Conservation (phyloP, 2,329 filamentous ascomycete genomes). For the Fusarium beomiforme region DNA sequence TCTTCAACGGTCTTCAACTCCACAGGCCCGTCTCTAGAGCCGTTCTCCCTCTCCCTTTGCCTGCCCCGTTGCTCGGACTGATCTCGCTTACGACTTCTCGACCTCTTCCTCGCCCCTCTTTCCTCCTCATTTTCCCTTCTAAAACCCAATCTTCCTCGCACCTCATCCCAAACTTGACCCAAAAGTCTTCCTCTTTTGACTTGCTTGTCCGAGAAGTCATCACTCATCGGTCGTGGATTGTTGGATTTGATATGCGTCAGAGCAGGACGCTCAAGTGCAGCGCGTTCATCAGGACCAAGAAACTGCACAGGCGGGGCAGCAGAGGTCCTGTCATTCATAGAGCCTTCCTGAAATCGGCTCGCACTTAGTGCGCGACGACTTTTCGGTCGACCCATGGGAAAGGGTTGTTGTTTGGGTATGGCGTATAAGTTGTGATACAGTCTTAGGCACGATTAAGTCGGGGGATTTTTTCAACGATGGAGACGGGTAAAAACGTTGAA, state of each 20-base stretch:
- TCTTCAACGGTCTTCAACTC: constrained; percentile 14
- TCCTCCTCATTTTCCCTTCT: constrained; percentile 41
- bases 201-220: constrained; percentile 47
- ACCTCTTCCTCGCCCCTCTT: constrained; percentile 36
- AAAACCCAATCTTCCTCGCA: constrained; percentile 47
- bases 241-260: constrained; percentile 13
- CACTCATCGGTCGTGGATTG: constrained; percentile 38
- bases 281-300: constrained; percentile 56
- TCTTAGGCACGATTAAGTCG: constrained; percentile 23
- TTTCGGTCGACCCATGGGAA: constrained; percentile 44
- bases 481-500: constrained; percentile 11
- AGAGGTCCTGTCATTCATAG: constrained; percentile 84
- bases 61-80: constrained; percentile 28
- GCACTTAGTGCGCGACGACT: constrained; percentile 49
- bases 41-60: constrained; percentile 30
- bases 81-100: constrained; percentile 35
- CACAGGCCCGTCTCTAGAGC: constrained; percentile 12
- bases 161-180: constrained; percentile 53
- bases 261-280: constrained; percentile 45
- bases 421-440: constrained; percentile 8
- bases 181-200: constrained; percentile 47
- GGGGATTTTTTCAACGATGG: not conserved
- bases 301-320: constrained; percentile 76
- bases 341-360: constrained; percentile 78
- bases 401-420: constrained; percentile 14